Base-by-base conservation (phyloP, 495 filamentous ascomycete species). In the Aspergillus egyptiacus region DNA sequence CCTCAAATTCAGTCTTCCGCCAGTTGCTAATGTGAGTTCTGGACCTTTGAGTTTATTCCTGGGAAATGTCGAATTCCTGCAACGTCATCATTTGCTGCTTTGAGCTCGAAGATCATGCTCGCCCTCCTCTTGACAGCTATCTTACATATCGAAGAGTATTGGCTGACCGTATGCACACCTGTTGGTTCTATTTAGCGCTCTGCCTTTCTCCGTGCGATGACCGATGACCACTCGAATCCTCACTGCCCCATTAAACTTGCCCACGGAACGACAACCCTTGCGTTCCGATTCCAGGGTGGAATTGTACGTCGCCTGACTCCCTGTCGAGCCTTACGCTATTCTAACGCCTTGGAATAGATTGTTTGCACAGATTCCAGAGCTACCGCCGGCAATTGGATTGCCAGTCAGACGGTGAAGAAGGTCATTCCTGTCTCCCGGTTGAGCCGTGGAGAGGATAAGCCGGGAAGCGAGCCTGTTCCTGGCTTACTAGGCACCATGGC, bases 331-430 rank as follows among this genome's bases (percentile, higher is more conserved):
- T 25, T 11, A 6, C 42, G 42, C 22, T 36, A n/a, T 37, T 17
- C 50, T 53, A 22, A 59, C 37, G 15, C 10, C 32, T 2, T 40
- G 22, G 31, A 25, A 18, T 58, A 74, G 71, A 93, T 98, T 59
- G 93, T 98, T 42, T 90, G 89, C 18, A 98, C 93, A 17, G 93
- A 98, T 73, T 98, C 93, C 22, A 80, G 93, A 71, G 93, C 93
- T 30, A 91, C 91, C 46, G 90, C 91, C 23, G 93, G 93, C 56
- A 90, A 89, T 77, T 98, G 93, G 93, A 98, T 98, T 70, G 94
- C 93, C 45, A 90, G 85, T 69, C 93, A 98, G 77, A 98, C 93
- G 44, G 93, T 98, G 48, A 98, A 97, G 85, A 98, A 98, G 74
- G 91, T 98, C 42, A 96, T 98, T 58, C 71, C 71, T 28, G 71